These are phyloP conservation scores for Collybia nuda DNA, from an alignment of 768 basidiomycete genomes.

Conservation along the genomic window DNA sequence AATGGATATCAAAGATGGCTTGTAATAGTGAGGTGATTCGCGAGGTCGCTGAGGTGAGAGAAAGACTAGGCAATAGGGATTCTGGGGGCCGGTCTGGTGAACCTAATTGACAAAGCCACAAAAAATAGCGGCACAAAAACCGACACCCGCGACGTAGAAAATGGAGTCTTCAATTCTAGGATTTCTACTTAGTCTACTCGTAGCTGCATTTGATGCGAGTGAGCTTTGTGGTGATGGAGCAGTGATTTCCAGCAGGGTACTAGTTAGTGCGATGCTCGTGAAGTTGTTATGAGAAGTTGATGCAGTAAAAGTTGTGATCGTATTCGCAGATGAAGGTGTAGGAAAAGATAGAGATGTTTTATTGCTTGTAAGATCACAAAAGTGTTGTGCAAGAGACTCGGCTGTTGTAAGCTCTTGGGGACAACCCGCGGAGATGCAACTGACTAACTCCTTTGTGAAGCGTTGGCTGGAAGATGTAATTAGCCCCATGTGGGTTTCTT, in stretches of 20 bases:
- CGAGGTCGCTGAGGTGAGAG: no score
- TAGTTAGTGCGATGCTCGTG: conserved; percentile 6
- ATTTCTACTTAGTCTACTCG: background rate
- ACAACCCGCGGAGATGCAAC: conserved; percentile 37
- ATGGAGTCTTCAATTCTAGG: background rate
- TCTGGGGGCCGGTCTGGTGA: no score
- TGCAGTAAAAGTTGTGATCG: conserved; percentile 4
- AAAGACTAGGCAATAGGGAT: no score
- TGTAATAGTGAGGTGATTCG: no score
- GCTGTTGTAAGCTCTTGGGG: conserved; percentile 33
- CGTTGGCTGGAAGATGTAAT: conserved; percentile 18
- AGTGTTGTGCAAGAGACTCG: conserved; percentile 45
- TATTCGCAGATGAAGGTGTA: conserved; percentile 7
- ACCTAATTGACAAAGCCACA: background rate
- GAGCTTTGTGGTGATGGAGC: conserved; percentile 1
- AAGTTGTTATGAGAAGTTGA: conserved; percentile 6
- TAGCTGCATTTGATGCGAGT: conserved; percentile 14
- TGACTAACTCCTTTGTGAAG: conserved; percentile 35
- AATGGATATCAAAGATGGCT: no score
- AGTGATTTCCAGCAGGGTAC: background rate
- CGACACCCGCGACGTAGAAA: conserved; percentile 6
- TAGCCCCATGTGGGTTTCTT: background rate
- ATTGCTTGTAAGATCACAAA: conserved; percentile 34
- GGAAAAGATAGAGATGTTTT: conserved; percentile 22
- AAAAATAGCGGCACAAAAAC: conserved; percentile 7